Percentiles rank a stretch among this genome's conserved stretches.
phyloP scores from a whole-genome alignment of 148 eudicot genomes.

The Cornus suecica region DNA sequence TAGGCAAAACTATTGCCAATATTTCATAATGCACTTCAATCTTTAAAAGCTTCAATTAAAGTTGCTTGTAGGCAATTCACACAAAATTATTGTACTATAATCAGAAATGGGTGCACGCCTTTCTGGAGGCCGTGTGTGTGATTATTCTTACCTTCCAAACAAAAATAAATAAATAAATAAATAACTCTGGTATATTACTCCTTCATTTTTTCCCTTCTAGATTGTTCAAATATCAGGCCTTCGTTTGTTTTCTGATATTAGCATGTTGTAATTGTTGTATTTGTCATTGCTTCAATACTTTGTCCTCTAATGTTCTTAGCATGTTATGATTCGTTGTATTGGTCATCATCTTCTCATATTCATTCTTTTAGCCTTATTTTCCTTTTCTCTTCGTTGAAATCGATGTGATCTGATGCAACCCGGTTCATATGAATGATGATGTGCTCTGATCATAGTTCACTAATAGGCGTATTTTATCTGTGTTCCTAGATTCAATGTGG shows the following conservation, averaged over 20 bases:
- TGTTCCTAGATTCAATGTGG: slow-evolving; percentile 83
- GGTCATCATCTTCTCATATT: background rate
- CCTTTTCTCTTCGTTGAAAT: background rate
- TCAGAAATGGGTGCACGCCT: background rate
- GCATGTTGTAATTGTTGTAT: background rate
- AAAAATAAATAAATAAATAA: too few relatives aligned
- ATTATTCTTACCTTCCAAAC: too few relatives aligned
- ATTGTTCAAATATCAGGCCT: background rate
- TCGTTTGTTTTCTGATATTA: background rate
- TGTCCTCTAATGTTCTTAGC: too few relatives aligned
- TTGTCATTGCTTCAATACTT: background rate
- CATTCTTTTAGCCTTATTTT: background rate
- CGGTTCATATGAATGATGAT: background rate
- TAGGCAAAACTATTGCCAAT: too few relatives aligned
- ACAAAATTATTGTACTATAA: too few relatives aligned
- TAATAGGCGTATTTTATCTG: background rate
- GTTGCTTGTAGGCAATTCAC: too few relatives aligned
- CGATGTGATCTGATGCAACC: background rate
- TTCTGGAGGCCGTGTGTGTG: too few relatives aligned
- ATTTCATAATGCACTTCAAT: too few relatives aligned
- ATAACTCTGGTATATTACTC: too few relatives aligned
- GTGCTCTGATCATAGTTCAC: background rate
- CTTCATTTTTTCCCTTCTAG: background rate
- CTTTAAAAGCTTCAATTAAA: too few relatives aligned
- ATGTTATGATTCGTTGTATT: too few relatives aligned